These are phyloP conservation scores for Monilinia fructigena DNA, from an alignment of 2,329 filamentous ascomycete species.

Conservation along the genomic window DNA sequence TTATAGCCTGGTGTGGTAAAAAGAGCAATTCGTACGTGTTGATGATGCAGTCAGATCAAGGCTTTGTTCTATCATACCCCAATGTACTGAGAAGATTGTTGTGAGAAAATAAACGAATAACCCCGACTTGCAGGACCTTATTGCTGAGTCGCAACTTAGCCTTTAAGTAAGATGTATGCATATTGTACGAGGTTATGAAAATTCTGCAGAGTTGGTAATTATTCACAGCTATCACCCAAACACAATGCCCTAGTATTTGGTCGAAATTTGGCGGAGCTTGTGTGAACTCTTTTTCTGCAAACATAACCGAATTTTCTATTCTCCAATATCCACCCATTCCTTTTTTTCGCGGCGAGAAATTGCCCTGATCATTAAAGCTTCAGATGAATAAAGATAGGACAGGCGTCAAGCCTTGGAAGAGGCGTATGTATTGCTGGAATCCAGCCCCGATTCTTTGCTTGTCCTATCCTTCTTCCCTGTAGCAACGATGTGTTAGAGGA, in stretches of 20 bases:
- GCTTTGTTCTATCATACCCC: not conserved
- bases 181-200: not conserved
- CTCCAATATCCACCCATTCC: not conserved
- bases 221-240: not conserved
- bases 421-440: not conserved
- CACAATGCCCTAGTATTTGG: not conserved
- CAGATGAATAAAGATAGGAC: not conserved
- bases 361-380: not conserved
- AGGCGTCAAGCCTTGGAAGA: not conserved
- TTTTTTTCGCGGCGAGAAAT: not conserved
- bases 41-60: conserved; percentile 4
- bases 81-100: not conserved
- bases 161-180: not conserved
- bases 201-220: not conserved
- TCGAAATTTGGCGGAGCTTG: not conserved
- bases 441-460: not conserved
- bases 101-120: not conserved
- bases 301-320: not conserved
- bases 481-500: not conserved
- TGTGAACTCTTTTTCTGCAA: not conserved
- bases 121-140: not conserved
- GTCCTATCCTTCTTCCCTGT: not conserved
- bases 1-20: not conserved
- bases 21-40: not conserved
- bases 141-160: not conserved